These are phyloP conservation scores for Agapanthus africanus DNA, from an alignment of 106 monocot genomes.

Conservation along the genomic window DNA sequence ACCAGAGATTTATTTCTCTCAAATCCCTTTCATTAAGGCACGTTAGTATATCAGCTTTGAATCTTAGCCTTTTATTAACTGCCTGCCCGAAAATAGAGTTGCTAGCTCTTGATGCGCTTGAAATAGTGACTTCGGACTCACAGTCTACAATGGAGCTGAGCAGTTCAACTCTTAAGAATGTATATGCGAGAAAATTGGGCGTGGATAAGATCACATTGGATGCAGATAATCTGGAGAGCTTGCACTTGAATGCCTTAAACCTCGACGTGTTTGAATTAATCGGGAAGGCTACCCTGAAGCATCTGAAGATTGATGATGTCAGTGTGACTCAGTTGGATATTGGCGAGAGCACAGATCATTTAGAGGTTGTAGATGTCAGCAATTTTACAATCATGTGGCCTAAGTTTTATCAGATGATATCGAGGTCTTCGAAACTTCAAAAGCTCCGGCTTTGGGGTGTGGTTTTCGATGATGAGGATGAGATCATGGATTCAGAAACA, in stretches of 20 bases:
- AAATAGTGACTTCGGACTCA: slow-evolving; percentile 78
- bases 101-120: slow-evolving; percentile 57
- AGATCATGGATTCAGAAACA: slow-evolving; percentile 77
- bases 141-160: slow-evolving; percentile 77
- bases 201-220: slow-evolving; percentile 90
- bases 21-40: slow-evolving; percentile 67
- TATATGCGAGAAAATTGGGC: slow-evolving; percentile 59
- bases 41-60: slow-evolving; percentile 78
- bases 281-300: slow-evolving; percentile 69
- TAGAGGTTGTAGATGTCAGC: slow-evolving; percentile 85
- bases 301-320: slow-evolving; percentile 88
- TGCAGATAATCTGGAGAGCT: slow-evolving; percentile 74
- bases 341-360: slow-evolving; percentile 67
- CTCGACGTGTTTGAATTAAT: slow-evolving; percentile 88
- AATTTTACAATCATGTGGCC: slow-evolving; percentile 87
- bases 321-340: slow-evolving; percentile 92
- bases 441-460: slow-evolving; percentile 86
- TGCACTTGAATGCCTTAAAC: slow-evolving; percentile 76
- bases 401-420: slow-evolving; percentile 85
- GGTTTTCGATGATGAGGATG: slow-evolving; percentile 95
- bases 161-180: slow-evolving; percentile 61
- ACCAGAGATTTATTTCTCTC: slow-evolving; percentile 71
- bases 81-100: slow-evolving; percentile 83
- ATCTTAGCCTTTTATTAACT: slow-evolving; percentile 65
- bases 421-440: slow-evolving; percentile 61